phyloP scores from a whole-genome alignment of 1,284 basidiomycete genomes.

The Apiotrichum laibachii region DNA sequence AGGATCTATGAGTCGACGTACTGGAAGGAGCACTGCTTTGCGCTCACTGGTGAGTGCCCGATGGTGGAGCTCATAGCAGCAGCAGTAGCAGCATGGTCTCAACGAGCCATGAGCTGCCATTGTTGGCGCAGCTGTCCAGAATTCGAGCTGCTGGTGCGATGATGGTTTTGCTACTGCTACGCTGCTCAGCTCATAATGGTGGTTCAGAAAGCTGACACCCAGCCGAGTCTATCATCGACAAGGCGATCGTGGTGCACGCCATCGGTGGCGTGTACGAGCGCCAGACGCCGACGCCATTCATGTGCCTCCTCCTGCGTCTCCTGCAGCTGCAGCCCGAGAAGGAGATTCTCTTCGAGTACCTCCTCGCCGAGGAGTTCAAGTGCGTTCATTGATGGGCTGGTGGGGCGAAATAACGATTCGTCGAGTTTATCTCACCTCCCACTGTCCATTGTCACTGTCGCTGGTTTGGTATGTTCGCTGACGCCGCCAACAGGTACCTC shows the following conservation, averaged over 20 bases:
- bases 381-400: slow-evolving; percentile 52
- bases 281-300: slow-evolving; percentile 84
- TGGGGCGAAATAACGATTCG: background rate
- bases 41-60: slow-evolving; percentile 67
- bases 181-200: too few relatives aligned
- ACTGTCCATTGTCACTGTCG: too few relatives aligned
- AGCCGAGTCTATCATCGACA: slow-evolving; percentile 92
- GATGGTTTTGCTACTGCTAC: too few relatives aligned
- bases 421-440: too few relatives aligned
- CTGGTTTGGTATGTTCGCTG: background rate
- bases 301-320: slow-evolving; percentile 88
- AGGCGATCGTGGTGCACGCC: slow-evolving; percentile 73
- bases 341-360: slow-evolving; percentile 91
- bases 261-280: slow-evolving; percentile 90
- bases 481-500: slow-evolving; percentile 66
- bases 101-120: background rate
- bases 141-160: background rate
- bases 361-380: slow-evolving; percentile 97
- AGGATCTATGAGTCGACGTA: slow-evolving; percentile 92
- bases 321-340: slow-evolving; percentile 97
- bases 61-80: too few relatives aligned
- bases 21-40: slow-evolving; percentile 98
- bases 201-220: slow-evolving; percentile 12
- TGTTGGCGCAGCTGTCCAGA: too few relatives aligned
- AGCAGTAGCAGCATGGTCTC: too few relatives aligned